Evolutionary conservation across 495 filamentous ascomycete genomes (phyloP), one percentile per base, ranked within the genome.

Genomic region (Talaromyces borbonicus): DNA sequence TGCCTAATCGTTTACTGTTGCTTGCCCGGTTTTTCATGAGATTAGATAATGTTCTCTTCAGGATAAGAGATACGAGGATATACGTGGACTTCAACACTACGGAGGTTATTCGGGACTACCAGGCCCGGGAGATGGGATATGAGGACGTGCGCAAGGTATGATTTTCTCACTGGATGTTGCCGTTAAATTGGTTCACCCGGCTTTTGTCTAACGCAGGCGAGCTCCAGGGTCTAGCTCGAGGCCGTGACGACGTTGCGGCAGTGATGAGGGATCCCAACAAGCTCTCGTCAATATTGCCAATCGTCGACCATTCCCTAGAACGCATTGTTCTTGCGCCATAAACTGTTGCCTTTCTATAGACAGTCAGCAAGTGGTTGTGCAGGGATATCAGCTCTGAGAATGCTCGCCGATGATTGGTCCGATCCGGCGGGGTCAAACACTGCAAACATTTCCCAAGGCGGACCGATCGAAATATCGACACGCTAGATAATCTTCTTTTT

Each of bases 1-100:
- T 96, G 86, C 85, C 85, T 25, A 76, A 78, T 46, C 69, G 92
- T 33, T 76, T 97, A 56, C 73, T 98, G 43, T 69, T 97, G 29
- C 73, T 98, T 8, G 78, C 75, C 37, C 72, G 93, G n/a, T 83
- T 95, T 60, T 98, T 93, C 67, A 84, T 98, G 81, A 72, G 92
- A 49, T 69, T 98, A 30, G 92, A 98, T 54, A 82, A 83, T 45
- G 92, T 98, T 16, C 51, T 98, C 39, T 75, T 94, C 32, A 73
- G 92, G 48, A 72, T 98, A 47, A 69, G 89, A 41, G 92, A 98
- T 56, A 97, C 93, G 8, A 74, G 92, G 47, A 72, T 97, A 6
- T 98, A 90, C 63, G 75, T 97, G 8, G 93, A 97, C 51, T 95
- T 97, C 68, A 74, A 66, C 12, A 78, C 66, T n/a, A 73, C 79